phyloP scores from a whole-genome alignment of 768 basidiomycete genomes.

The Lentinus tigrinus region DNA sequence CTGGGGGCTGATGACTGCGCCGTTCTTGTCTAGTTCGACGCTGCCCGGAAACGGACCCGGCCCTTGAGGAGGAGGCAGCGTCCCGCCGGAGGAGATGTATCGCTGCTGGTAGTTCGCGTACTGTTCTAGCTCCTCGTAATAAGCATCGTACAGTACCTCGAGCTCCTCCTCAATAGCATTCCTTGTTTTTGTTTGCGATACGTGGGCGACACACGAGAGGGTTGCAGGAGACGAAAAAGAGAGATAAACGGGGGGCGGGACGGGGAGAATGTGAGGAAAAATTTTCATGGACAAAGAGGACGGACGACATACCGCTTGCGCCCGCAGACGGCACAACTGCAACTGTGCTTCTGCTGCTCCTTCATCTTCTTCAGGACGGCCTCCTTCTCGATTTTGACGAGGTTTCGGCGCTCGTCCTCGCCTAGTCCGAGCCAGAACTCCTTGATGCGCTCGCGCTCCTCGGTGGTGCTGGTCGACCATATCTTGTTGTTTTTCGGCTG shows the following conservation, averaged over 20 bases:
- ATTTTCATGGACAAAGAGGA: conserved; percentile 26
- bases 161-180: conserved; percentile 99
- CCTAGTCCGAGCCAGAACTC: conserved; percentile 96
- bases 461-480: conserved; percentile 88
- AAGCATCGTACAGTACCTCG: conserved; percentile 99
- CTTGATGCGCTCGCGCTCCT: conserved; percentile 96
- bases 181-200: conserved; percentile 39
- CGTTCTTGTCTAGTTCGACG: conserved; percentile 94
- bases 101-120: conserved; percentile 98
- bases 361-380: conserved; percentile 99
- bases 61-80: conserved; percentile 87
- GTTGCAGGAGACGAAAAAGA: conserved; percentile 15
- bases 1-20: conserved; percentile 53
- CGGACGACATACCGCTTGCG: conserved; percentile 80
- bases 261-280: conserved; percentile 23
- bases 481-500: conserved; percentile 71
- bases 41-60: conserved; percentile 98
- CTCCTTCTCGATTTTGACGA: conserved; percentile 98
- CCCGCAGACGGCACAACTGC: conserved; percentile 94
- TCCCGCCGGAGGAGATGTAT: conserved; percentile 88
- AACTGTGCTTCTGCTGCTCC: conserved; percentile 97
- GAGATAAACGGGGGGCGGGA: conserved; percentile 22
- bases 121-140: conserved; percentile 99
- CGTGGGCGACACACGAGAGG: conserved; percentile 20
- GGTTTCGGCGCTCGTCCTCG: conserved; percentile 85